Conservation (phyloP, 2,329 filamentous ascomycete genomes). For the Trichoderma brevicompactum region DNA sequence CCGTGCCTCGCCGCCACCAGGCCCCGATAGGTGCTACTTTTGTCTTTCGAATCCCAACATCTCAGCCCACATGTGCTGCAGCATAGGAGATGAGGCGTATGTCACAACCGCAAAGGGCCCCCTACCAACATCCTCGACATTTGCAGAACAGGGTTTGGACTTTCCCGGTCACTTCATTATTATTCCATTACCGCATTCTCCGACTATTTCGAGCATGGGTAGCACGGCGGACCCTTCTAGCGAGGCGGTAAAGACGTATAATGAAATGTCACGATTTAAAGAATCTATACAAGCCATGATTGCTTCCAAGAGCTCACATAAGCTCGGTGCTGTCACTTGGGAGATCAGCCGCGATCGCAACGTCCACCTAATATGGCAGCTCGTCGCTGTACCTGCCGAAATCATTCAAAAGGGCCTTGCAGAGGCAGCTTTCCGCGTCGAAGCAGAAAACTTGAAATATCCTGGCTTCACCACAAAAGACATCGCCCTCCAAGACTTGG, state of each 20-base stretch:
- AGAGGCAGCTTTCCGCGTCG: slow-evolving; percentile 85
- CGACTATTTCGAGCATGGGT: slow-evolving; percentile 72
- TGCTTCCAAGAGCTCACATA: slow-evolving; percentile 53
- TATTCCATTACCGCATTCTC: slow-evolving; percentile 81
- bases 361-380: slow-evolving; percentile 93
- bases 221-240: slow-evolving; percentile 55
- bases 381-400: slow-evolving; percentile 73
- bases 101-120: slow-evolving; percentile 92
- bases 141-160: slow-evolving; percentile 63
- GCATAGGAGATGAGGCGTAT: slow-evolving; percentile 85
- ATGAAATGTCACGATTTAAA: slow-evolving; percentile 84
- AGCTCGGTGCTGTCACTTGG: slow-evolving; percentile 85
- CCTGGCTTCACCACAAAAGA: slow-evolving; percentile 56
- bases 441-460: slow-evolving; percentile 74
- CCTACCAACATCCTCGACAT: slow-evolving; percentile 72
- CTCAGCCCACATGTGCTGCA: slow-evolving; percentile 85
- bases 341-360: slow-evolving; percentile 83
- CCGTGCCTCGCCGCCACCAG: slow-evolving; percentile 60
- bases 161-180: slow-evolving; percentile 91
- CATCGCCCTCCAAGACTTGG: slow-evolving; percentile 55
- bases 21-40: slow-evolving; percentile 88
- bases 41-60: slow-evolving; percentile 87
- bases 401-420: slow-evolving; percentile 74
- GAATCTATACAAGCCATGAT: slow-evolving; percentile 80
- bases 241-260: slow-evolving; percentile 64